Conservation (phyloP, 2,329 filamentous ascomycete species). For the Diaporthe citriasiana region DNA sequence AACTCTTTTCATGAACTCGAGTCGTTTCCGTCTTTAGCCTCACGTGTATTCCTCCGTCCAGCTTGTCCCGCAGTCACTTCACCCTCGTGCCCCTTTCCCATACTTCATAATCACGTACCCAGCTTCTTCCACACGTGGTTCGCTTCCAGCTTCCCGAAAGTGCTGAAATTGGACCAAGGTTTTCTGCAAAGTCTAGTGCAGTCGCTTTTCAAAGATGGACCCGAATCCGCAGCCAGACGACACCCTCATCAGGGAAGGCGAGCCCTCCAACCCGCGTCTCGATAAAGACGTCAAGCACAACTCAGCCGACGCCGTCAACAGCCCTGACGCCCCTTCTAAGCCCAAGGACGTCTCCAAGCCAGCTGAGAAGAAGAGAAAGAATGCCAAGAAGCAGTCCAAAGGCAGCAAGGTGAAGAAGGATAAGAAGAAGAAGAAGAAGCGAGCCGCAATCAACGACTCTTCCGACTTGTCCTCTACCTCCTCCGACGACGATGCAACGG, state of each 20-base stretch:
- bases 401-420: constrained; percentile 18
- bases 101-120: background rate
- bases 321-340: constrained; percentile 16
- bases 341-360: constrained; percentile 7
- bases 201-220: constrained; percentile 20
- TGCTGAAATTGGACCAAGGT: background rate
- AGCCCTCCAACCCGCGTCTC: constrained; percentile 9
- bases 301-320: background rate
- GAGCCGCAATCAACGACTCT: constrained; percentile 10
- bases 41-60: background rate
- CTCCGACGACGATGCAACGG: background rate
- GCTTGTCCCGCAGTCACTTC: background rate
- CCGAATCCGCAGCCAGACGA: constrained; percentile 19
- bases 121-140: background rate
- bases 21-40: background rate
- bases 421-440: constrained; percentile 33
- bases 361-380: background rate
- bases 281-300: constrained; percentile 33
- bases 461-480: constrained; percentile 17
- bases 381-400: background rate
- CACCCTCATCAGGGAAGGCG: constrained; percentile 34
- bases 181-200: background rate
- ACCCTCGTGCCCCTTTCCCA: background rate
- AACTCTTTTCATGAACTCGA: background rate
- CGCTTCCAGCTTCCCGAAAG: background rate